Conservation (phyloP, 164 flowering plant species). For the Stephania japonica region DNA sequence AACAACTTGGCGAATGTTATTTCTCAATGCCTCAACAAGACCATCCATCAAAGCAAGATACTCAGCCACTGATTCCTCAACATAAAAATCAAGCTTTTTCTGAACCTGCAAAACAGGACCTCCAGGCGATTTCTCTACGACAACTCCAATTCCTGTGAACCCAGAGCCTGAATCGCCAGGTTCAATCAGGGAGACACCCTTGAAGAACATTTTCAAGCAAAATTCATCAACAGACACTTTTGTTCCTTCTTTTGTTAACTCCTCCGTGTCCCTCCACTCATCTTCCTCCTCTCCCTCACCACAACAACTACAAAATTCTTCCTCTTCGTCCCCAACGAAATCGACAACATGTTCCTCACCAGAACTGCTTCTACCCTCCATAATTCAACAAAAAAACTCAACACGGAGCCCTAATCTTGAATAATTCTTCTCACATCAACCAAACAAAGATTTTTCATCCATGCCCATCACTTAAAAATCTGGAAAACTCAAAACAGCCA, state of each 20-base stretch:
- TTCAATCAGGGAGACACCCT: constrained; percentile 56
- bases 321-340: constrained; percentile 59
- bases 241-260: constrained; percentile 25
- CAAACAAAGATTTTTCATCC: background rate
- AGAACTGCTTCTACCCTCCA: constrained; percentile 27
- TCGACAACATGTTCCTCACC: constrained; percentile 9
- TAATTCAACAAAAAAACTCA: constrained; percentile 8
- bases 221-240: constrained; percentile 39
- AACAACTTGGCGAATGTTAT: constrained; percentile 35
- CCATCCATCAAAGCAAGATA: constrained; percentile 87
- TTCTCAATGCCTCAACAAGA: constrained; percentile 44
- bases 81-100: constrained; percentile 79
- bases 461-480: background rate
- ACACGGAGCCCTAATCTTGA: background rate
- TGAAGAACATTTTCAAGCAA: constrained; percentile 63
- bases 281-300: constrained; percentile 46
- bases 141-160: constrained; percentile 78
- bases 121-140: constrained; percentile 43
- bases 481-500: background rate
- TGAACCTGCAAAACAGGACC: constrained; percentile 50
- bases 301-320: constrained; percentile 73
- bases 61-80: constrained; percentile 68
- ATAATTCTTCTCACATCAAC: background rate
- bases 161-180: constrained; percentile 42
- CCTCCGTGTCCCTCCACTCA: constrained; percentile 50